phyloP scores from a whole-genome alignment of 192 early-diverging fungal genomes.

The Entomortierella chlamydospora region DNA sequence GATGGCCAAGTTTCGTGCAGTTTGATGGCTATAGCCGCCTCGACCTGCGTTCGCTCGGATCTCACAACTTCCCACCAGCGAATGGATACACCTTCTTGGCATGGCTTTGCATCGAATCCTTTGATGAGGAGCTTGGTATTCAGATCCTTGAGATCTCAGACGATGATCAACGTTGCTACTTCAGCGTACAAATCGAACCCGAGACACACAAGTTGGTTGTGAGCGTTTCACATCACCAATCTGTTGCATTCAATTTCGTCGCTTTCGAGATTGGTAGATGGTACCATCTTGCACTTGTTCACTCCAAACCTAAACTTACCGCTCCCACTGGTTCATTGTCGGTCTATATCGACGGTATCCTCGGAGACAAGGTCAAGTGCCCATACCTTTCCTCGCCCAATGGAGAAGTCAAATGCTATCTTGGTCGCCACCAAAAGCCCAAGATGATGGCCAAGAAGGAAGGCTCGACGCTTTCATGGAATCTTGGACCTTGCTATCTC shows the following conservation, averaged over 20 bases:
- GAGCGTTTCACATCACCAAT: conserved; percentile 58
- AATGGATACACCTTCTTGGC: conserved; percentile 69
- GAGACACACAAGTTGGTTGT: conserved; percentile 59
- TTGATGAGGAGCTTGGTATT: conserved; percentile 57
- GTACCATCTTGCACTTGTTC: conserved; percentile 78
- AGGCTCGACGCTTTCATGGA: conserved; percentile 61
- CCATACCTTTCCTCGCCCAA: conserved; percentile 63
- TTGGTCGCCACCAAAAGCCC: conserved; percentile 58
- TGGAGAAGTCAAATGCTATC: conserved; percentile 49
- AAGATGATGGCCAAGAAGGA: conserved; percentile 44
- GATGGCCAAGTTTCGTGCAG: conserved; percentile 73
- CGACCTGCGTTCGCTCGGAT: conserved; percentile 55
- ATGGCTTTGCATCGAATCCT: conserved; percentile 72
- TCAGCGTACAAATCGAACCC: conserved; percentile 60
- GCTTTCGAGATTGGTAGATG: conserved; percentile 68
- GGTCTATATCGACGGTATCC: conserved; percentile 72
- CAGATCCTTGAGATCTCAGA: conserved; percentile 62
- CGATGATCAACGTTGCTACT: conserved; percentile 57
- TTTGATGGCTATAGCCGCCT: conserved; percentile 65
- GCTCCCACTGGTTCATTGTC: conserved; percentile 58
- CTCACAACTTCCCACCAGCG: conserved; percentile 66
- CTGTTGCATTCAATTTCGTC: conserved; percentile 56
- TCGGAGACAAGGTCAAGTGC: conserved; percentile 66
- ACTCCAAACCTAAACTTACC: conserved; percentile 64
- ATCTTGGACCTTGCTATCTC: conserved; percentile 75